phyloP scores from a whole-genome alignment of 192 early-diverging fungal genomes.

The Coemansia sp. region DNA sequence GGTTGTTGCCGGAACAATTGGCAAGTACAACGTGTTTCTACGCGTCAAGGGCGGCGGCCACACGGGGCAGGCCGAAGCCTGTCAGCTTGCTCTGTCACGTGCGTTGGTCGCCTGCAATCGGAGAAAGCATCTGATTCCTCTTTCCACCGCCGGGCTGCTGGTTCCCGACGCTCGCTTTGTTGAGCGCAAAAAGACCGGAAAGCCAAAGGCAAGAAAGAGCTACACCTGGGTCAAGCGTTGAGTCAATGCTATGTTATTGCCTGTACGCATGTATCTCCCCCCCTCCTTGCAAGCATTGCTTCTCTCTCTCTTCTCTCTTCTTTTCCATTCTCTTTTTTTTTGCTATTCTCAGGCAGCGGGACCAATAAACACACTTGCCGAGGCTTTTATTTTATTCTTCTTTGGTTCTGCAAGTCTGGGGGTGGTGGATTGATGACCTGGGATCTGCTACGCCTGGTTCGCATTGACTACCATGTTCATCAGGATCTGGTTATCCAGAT shows the following conservation, averaged over 20 bases:
- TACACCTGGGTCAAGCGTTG: slow-evolving; percentile 79
- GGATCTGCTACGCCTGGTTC: not conserved
- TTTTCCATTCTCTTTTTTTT: not conserved
- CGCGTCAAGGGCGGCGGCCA: slow-evolving; percentile 78
- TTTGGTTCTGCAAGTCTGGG: too few species aligned
- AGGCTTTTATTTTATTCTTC: not conserved
- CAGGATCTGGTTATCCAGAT: slow-evolving; percentile 45
- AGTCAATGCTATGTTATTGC: not conserved
- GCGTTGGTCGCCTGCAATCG: slow-evolving; percentile 68
- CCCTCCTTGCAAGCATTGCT: not conserved
- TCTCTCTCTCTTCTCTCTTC: not conserved
- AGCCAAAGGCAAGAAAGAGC: slow-evolving; percentile 89
- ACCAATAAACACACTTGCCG: too few species aligned
- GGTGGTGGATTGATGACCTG: not conserved
- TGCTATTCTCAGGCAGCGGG: not conserved
- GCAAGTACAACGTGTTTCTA: slow-evolving; percentile 84
- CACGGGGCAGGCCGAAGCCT: slow-evolving; percentile 84
- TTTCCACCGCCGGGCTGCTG: slow-evolving; percentile 61
- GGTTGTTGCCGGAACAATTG: slow-evolving; percentile 62
- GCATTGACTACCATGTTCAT: slow-evolving; percentile 42
- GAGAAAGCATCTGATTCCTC: slow-evolving; percentile 49
- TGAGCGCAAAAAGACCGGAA: slow-evolving; percentile 96
- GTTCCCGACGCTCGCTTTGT: slow-evolving; percentile 72
- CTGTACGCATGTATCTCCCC: not conserved
- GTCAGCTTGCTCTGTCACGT: slow-evolving; percentile 77